Evolutionary conservation across 2,329 filamentous ascomycete genomes (phyloP).

Genomic region (Monilinia fructigena): DNA sequence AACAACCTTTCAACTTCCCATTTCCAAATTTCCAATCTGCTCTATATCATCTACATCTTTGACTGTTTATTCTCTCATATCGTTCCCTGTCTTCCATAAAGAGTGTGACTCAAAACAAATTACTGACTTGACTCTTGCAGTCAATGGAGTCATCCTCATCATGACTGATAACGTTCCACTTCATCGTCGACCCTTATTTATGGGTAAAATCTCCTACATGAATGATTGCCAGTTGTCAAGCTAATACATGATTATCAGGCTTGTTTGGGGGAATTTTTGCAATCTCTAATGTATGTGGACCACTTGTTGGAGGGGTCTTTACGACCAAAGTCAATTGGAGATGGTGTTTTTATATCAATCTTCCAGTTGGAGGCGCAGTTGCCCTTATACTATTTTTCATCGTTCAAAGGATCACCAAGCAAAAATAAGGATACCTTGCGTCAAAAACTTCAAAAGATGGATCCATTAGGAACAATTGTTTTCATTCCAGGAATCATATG

Average conservation of each 20-base stretch:
- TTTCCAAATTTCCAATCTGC: not conserved
- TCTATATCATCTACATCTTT: not conserved
- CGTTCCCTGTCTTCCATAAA: not conserved
- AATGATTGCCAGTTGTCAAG: not conserved
- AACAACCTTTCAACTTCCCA: too few relatives aligned
- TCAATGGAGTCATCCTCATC: constrained; percentile 35
- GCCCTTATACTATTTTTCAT: constrained; percentile 16
- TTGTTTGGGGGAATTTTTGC: constrained; percentile 49
- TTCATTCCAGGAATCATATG: constrained; percentile 39
- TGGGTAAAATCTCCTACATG: not conserved
- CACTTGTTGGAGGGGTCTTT: constrained; percentile 39
- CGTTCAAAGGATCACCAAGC: not conserved
- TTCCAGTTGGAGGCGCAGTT: constrained; percentile 18
- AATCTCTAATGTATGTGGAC: constrained; percentile 30
- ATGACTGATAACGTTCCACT: constrained; percentile 27
- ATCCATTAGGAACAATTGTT: constrained; percentile 41
- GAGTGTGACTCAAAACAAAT: not conserved
- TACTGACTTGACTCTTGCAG: not conserved
- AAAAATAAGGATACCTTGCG: constrained; percentile 1
- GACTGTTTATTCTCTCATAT: not conserved
- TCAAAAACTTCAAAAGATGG: constrained; percentile 28
- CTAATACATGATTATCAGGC: not conserved
- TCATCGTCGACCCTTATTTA: constrained; percentile 25
- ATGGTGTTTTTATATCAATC: constrained; percentile 34
- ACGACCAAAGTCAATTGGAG: constrained; percentile 43